A percentile compares a stretch with the other conserved stretches of the same genome.
phyloP scores from a whole-genome alignment of 352 stramenopile species.

The Globisporangium recalcitrans region DNA sequence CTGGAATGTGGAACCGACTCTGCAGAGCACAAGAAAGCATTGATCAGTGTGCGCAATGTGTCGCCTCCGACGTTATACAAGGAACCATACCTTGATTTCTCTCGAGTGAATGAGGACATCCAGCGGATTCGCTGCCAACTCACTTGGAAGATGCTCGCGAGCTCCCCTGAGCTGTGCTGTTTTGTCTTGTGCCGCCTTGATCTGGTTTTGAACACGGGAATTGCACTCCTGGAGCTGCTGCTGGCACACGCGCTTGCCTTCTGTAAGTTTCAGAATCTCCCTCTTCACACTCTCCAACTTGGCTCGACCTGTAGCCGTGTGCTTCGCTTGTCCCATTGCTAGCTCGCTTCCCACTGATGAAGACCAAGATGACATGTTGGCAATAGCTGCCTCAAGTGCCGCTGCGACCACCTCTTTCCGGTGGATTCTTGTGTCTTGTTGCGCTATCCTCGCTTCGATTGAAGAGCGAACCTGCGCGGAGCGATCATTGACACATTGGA shows the following conservation, averaged over 20 bases:
- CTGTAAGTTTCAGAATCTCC: constrained; percentile 22
- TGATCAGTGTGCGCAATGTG: not conserved
- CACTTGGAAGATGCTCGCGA: constrained; percentile 11
- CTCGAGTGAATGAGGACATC: constrained; percentile 39
- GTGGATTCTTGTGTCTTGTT: constrained; percentile 17
- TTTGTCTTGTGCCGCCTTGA: constrained; percentile 30
- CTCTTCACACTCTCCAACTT: constrained; percentile 30
- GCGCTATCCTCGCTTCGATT: constrained; percentile 24
- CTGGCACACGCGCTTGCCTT: constrained; percentile 1
- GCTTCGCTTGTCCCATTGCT: constrained; percentile 13
- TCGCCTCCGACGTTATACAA: not conserved
- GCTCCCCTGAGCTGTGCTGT: constrained; percentile 36
- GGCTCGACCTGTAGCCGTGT: constrained; percentile 20
- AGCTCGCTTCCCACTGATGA: constrained; percentile 6
- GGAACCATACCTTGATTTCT: constrained; percentile 49
- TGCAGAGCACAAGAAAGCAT: constrained; percentile 16
- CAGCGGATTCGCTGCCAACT: constrained; percentile 31
- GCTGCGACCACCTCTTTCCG: constrained; percentile 30
- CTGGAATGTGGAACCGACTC: constrained; percentile 34
- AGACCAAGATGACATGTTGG: constrained; percentile 41
- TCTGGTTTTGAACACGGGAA: constrained; percentile 21
- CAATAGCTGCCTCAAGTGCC: constrained; percentile 27
- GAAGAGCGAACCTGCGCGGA: constrained; percentile 18
- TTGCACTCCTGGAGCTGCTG: constrained; percentile 14
- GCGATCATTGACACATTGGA: constrained; percentile 32